phyloP scores from a whole-genome alignment of 2,329 filamentous ascomycete genomes.

The Aschersonia sp. region DNA sequence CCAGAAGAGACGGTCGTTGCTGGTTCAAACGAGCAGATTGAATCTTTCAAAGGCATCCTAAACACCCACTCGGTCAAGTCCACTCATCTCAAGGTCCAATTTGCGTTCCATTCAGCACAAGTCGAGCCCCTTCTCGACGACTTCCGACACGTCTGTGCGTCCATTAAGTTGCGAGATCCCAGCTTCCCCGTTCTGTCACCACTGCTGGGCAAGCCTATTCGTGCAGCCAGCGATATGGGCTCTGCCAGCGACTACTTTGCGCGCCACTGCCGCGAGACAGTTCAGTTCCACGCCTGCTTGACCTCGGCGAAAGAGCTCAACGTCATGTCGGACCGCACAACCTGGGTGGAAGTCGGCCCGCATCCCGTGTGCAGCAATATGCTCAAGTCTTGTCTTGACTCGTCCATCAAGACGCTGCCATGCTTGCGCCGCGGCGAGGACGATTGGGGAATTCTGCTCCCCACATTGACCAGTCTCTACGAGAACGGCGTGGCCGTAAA shows the following conservation, averaged over 20 bases:
- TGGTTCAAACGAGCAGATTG: slow-evolving; percentile 2
- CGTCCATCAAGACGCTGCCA: slow-evolving; percentile 33
- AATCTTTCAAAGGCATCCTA: background rate
- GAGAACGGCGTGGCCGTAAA: background rate
- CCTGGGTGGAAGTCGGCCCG: slow-evolving; percentile 56
- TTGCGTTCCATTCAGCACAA: slow-evolving; percentile 19
- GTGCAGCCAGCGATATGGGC: slow-evolving; percentile 23
- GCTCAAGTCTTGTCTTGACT: slow-evolving; percentile 41
- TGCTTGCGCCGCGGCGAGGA: slow-evolving; percentile 47
- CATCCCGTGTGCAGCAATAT: slow-evolving; percentile 49
- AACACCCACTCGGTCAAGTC: slow-evolving; percentile 11
- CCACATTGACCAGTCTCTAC: background rate
- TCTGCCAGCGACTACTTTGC: slow-evolving; percentile 42
- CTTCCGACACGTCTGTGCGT: slow-evolving; percentile 12
- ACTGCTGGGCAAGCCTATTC: slow-evolving; percentile 35
- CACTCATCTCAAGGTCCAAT: slow-evolving; percentile 15
- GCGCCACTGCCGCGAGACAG: slow-evolving; percentile 44
- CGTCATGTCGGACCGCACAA: slow-evolving; percentile 37
- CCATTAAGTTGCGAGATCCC: slow-evolving; percentile 3
- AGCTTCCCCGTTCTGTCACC: slow-evolving; percentile 11
- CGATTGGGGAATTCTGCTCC: slow-evolving; percentile 35
- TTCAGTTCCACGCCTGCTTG: slow-evolving; percentile 48
- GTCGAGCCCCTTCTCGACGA: slow-evolving; percentile 27
- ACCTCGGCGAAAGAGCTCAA: slow-evolving; percentile 30
- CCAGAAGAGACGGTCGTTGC: slow-evolving; percentile 38